Percentiles rank a stretch among this genome's conserved stretches.
Evolutionary conservation across 177 flowering plant genomes (phyloP).

Genomic region (Telopea speciosissima): DNA sequence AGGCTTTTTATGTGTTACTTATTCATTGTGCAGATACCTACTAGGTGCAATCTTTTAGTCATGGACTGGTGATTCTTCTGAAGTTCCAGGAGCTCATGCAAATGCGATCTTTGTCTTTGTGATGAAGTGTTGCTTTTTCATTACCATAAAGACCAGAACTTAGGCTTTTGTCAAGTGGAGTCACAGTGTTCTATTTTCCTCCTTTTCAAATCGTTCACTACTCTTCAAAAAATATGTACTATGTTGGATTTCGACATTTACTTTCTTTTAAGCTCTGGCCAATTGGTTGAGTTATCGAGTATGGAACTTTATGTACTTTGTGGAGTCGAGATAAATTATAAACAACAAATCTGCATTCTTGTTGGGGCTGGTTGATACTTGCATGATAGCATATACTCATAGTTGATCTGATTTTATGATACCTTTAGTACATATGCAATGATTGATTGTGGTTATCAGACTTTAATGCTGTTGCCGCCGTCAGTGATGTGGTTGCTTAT

Average conservation of each 20-base stretch:
- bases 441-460: not conserved
- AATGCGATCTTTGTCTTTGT: conserved; percentile 29
- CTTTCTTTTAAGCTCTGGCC: conserved; percentile 16
- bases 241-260: conserved; percentile 12
- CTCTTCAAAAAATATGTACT: conserved; percentile 22
- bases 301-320: conserved; percentile 1
- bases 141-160: conserved; percentile 23
- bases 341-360: not conserved
- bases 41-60: conserved; percentile 38
- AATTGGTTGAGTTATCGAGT: conserved; percentile 13
- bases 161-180: conserved; percentile 19
- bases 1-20: conserved; percentile 23
- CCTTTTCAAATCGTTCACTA: not conserved
- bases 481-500: not conserved
- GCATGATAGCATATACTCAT: not conserved
- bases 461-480: not conserved
- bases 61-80: conserved; percentile 53
- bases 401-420: not conserved
- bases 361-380: not conserved
- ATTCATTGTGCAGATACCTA: conserved; percentile 47
- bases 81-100: conserved; percentile 52
- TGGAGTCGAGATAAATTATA: conserved; percentile 3
- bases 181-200: conserved; percentile 16
- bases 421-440: not conserved
- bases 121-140: conserved; percentile 28